Base-by-base conservation (phyloP, 176 grass and related monocot species). In the Oryza meyeriana region DNA sequence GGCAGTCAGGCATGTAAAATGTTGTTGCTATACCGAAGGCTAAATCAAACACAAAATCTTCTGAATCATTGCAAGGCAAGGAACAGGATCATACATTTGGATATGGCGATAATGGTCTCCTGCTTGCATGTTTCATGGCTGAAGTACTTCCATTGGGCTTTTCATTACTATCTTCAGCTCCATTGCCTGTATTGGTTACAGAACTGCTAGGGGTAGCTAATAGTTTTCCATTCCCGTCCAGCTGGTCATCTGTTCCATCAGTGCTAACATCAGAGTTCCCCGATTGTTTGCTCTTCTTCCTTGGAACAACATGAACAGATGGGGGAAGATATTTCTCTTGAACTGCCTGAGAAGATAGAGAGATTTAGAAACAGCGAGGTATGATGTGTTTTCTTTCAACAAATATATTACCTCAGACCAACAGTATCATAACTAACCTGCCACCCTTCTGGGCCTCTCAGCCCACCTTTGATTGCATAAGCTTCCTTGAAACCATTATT, bases 371-470 rank as follows among this genome's bases (percentile, higher is more conserved):
- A 77, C 3, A 57, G 11, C 5, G 22, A 32, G 11, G 6, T 10
- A 64, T 12, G 16, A 5, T 68, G n/a, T 14, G 1, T 0, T 47
- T 26, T 33, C 1, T n/a, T 25, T 29, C 0, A 27, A 39, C 63
- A 10, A 28, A 5, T 35, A 45, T 10, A 33, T 26, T 57, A 79
- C 27, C 59, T 39, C 3, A 22, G 18, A 74, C 10, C 10, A 10
- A 33, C 62, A 42, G 29, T 35, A 50, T 40, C 33, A 52, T 57
- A 44, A 75, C 65, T 68, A 82, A 99, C 96, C 89, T 93, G 85
- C 96, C 96, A 99, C 57, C 93, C 96, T 77, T 99, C 93, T 61
- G 94, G 94, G 34, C 93, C 93, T 92, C 93, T 85, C 41, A 96
- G 55, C 17, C 96, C 93, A 35, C 93, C 89, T 87, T 92, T 92